Percentiles rank a stretch among this genome's conserved stretches.
Evolutionary conservation across 129 eudicot species (phyloP).

Genomic region (Flaveria trinervia): DNA sequence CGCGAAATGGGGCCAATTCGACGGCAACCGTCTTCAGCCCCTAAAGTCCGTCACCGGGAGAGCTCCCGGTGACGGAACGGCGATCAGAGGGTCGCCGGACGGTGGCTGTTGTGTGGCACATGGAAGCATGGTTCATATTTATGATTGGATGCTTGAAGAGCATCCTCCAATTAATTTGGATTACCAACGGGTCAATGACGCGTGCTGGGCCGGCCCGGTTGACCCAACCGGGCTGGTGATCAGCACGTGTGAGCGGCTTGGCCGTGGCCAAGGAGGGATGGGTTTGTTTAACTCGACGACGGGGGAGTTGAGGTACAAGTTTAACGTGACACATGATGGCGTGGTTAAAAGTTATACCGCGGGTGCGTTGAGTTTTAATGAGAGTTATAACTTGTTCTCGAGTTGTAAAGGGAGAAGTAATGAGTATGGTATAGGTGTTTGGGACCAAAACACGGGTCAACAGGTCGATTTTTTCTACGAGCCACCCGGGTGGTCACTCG

Average conservation of each 20-base stretch:
- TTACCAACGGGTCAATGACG: slow-evolving; percentile 88
- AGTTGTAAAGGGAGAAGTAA: slow-evolving; percentile 93
- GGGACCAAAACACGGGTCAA: slow-evolving; percentile 89
- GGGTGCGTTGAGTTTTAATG: slow-evolving; percentile 67
- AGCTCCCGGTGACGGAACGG: slow-evolving; percentile 86
- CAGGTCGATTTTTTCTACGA: slow-evolving; percentile 89
- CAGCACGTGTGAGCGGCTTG: slow-evolving; percentile 79
- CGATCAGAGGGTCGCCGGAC: slow-evolving; percentile 84
- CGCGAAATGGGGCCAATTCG: slow-evolving; percentile 83
- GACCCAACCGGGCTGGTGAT: slow-evolving; percentile 64
- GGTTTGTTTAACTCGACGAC: slow-evolving; percentile 67
- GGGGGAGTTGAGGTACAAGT: slow-evolving; percentile 68
- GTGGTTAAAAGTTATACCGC: slow-evolving; percentile 78
- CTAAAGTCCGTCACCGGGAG: slow-evolving; percentile 59
- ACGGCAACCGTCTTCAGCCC: slow-evolving; percentile 73
- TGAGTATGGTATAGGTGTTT: slow-evolving; percentile 86
- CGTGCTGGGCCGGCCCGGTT: slow-evolving; percentile 73
- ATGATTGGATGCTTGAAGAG: slow-evolving; percentile 90
- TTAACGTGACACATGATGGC: slow-evolving; percentile 63
- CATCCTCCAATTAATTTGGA: slow-evolving; percentile 79
- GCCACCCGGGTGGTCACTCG: slow-evolving; percentile 84
- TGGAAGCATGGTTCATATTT: slow-evolving; percentile 91
- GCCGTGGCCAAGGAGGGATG: slow-evolving; percentile 86
- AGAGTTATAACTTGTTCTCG: slow-evolving; percentile 57
- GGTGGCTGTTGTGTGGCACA: slow-evolving; percentile 99